Percentiles rank a stretch among this genome's conserved stretches.
Evolutionary conservation across 805 yeast species (phyloP).

Genomic region (Jamesozyma gamospora): DNA sequence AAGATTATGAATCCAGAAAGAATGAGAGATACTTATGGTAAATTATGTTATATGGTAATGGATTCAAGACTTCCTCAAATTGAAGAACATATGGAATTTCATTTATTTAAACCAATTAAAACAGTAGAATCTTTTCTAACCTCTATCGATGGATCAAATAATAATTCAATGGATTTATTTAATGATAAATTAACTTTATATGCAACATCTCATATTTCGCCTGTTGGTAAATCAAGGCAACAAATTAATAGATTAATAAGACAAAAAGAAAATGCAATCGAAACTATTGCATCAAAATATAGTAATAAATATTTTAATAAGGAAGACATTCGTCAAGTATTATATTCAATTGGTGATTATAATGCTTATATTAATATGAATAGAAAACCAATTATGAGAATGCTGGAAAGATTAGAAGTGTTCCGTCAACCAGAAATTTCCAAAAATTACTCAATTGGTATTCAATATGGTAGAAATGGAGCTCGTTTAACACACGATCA

Average conservation of each 20-base stretch:
- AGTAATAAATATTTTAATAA: conserved; percentile 33
- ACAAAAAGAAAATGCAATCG: conserved; percentile 61
- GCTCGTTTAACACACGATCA: conserved; percentile 68
- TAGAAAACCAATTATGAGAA: conserved; percentile 54
- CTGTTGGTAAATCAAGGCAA: conserved; percentile 45
- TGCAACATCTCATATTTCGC: conserved; percentile 60
- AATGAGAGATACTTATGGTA: conserved; percentile 72
- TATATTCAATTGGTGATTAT: conserved; percentile 73
- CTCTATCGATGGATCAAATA: conserved; percentile 27
- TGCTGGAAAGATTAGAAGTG: conserved; percentile 42
- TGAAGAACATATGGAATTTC: conserved; percentile 62
- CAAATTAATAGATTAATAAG: conserved; percentile 51
- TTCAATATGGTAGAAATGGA: conserved; percentile 55
- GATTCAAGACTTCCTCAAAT: conserved; percentile 69
- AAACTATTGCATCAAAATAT: conserved; percentile 43
- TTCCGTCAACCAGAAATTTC: conserved; percentile 38
- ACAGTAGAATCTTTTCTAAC: conserved; percentile 46
- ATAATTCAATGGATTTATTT: conserved; percentile 35
- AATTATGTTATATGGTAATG: conserved; percentile 76
- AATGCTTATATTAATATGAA: conserved; percentile 63
- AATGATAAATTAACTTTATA: conserved; percentile 48
- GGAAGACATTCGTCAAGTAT: conserved; percentile 60
- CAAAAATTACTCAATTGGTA: conserved; percentile 43
- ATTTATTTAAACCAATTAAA: conserved; percentile 58
- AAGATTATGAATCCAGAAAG: conserved; percentile 78